Base-by-base conservation (phyloP, 306 rosid genomes). In the Quercus berberidifolia region DNA sequence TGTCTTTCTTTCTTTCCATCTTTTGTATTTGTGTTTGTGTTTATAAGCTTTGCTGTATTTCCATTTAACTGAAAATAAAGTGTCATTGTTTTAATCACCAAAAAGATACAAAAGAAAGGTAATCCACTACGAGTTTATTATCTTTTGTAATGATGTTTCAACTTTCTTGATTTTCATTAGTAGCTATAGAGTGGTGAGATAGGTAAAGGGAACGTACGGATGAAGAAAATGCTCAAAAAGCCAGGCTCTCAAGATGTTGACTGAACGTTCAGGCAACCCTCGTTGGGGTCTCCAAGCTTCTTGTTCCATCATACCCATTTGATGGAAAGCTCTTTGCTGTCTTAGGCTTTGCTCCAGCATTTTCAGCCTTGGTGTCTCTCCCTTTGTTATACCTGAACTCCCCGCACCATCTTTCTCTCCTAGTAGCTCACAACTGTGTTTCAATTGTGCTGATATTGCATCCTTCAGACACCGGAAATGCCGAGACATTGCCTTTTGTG, bases 281-380 rank as follows among this genome's bases (percentile, higher is more conserved):
- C 99, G 86, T 58, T 96, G 99, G 15, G 99, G 99, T 76, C 99
- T 82, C 99, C 99, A 96, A 73, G 99, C 99, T 82, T 96, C 99
- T 80, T 93, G 99, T 43, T 96, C 99, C 96, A 96, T 89, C 96
- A 96, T 91, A 1, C 99, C 99, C 86, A 96, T 96, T 51, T 93
- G 98, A 25, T 96, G 94, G 77, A 91, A 96, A 25, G 97, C 97
- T 84, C 97, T 89, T 77, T 96, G 98, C 71, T 96, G 98, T 31
- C 99, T 87, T 3, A 96, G 80, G 83, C 98, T 96, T 81, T 90
- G 96, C 65, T 96, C 99, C 1, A 96, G 78, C 77, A 87, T 23
- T 83, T 92, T 96, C 69, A 96, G 88, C 82, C 99, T 88, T n/a
- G 99, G 99, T 0, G 99, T 96, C 89, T 96, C 99, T 38, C 99